Evolutionary conservation across 208 protist species (phyloP).

Genomic region (Crithidia brevicula): DNA sequence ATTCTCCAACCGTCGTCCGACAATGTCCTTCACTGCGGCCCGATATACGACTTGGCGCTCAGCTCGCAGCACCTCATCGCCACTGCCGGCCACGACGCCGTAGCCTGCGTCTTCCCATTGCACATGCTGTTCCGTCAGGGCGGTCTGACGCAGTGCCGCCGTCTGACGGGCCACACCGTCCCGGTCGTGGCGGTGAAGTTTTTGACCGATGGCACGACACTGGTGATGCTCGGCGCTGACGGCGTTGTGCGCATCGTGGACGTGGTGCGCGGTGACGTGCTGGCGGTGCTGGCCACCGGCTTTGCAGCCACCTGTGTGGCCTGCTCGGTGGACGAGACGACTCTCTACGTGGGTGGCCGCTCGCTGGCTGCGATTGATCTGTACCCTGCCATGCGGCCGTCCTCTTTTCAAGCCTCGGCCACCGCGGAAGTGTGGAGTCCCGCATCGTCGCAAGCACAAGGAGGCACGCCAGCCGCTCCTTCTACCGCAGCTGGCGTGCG

Average conservation of each 20-base stretch:
- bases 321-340: slow-evolving; percentile 69
- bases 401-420: slow-evolving; percentile 3
- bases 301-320: slow-evolving; percentile 55
- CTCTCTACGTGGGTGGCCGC: slow-evolving; percentile 62
- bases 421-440: slow-evolving; percentile 5
- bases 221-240: slow-evolving; percentile 29
- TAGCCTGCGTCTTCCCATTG: slow-evolving; percentile 52
- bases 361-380: slow-evolving; percentile 56
- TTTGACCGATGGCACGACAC: slow-evolving; percentile 27
- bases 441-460: background rate
- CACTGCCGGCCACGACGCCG: slow-evolving; percentile 73
- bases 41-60: slow-evolving; percentile 60
- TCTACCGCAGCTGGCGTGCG: slow-evolving; percentile 12
- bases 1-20: slow-evolving; percentile 29
- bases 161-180: slow-evolving; percentile 58
- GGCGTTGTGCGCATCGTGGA: slow-evolving; percentile 49
- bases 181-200: slow-evolving; percentile 44
- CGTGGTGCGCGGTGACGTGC: slow-evolving; percentile 17
- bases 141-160: slow-evolving; percentile 19
- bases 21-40: slow-evolving; percentile 57
- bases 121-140: slow-evolving; percentile 24
- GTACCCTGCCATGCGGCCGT: slow-evolving; percentile 32
- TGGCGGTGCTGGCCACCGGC: slow-evolving; percentile 43
- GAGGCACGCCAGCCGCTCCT: background rate
- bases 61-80: slow-evolving; percentile 54